These are phyloP conservation scores for Effrenium voratum DNA, from an alignment of 73 alveolate genomes.

Conservation along the genomic window DNA sequence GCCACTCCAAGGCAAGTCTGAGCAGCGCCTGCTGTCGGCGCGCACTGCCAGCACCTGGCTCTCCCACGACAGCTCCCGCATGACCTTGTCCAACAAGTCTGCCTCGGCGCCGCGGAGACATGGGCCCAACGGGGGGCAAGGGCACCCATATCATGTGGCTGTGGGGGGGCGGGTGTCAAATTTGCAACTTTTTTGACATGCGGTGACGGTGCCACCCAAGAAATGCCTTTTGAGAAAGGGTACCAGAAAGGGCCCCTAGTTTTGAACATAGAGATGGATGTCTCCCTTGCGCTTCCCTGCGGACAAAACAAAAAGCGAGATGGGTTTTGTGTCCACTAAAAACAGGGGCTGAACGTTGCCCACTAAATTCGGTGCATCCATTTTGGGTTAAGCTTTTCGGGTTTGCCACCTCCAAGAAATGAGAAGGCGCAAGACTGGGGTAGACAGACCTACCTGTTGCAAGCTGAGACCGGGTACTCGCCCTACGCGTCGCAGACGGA, in stretches of 20 bases:
- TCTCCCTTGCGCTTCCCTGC: too few species aligned
- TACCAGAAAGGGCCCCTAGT: too few species aligned
- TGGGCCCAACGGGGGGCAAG: not conserved
- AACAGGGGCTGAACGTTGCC: too few species aligned
- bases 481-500: slow-evolving; percentile 45
- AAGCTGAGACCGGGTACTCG: not conserved
- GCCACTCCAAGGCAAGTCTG: not conserved
- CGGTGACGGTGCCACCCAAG: too few species aligned
- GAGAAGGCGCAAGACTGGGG: not conserved
- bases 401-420: not conserved
- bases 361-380: too few species aligned
- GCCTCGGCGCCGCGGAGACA: not conserved
- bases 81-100: slow-evolving; percentile 33
- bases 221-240: too few species aligned
- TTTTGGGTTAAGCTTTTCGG: too few species aligned
- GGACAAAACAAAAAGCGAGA: too few species aligned
- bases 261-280: too few species aligned
- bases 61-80: slow-evolving; percentile 20
- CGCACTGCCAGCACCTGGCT: slow-evolving; percentile 1
- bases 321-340: too few species aligned
- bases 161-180: not conserved
- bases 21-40: slow-evolving; percentile 31
- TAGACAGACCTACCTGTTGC: not conserved
- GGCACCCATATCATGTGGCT: not conserved
- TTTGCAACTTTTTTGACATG: too few species aligned